Base-by-base conservation (phyloP, 2,329 filamentous ascomycete species). In the Trichoderma brevicompactum region DNA sequence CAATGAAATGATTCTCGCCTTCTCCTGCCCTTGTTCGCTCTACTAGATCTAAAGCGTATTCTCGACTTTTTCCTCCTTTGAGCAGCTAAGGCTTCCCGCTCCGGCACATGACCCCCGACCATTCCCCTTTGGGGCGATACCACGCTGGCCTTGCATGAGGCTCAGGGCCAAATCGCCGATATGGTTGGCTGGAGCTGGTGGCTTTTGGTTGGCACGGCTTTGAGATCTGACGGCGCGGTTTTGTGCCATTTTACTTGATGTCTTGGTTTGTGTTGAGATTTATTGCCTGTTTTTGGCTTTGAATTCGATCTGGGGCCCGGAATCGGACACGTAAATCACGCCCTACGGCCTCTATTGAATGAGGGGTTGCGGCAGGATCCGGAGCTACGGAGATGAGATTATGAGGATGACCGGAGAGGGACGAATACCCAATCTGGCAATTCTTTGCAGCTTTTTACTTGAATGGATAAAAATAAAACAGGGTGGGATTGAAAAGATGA, bases 101-200 rank as follows among this genome's bases (percentile, higher is more conserved):
- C 38, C 62, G 53, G 53, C 62, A 65, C 44, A 59, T 59, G 53
- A 44, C 13, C 40, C 23, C 8, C 5, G 41, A 50, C 62, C 7
- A 65, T 34, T 19, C 62, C 62, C 6, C 2, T 19, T 65, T 15
- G 36, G 53, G 62, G 62, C 62, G 62, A 58, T 65, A 65, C 54
- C 44, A 19, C 23, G 54, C 62, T 43, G 40, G 8, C 13, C 36
- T 38, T 52, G 62, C 62, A 65, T 65, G 53, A 64, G 44, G 62
- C 53, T 65, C 62, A 48, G 38, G 55, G 53, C 43, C 43, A 28
- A 28, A 49, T 59, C 3, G 55, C 43, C 17, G 43, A n/a, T 6
- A n/a, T 28, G 5, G 55, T 10, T 48, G n/a, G 41, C 28, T 15
- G 15, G 7, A 17, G 34, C 3, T 48, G 49, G 17, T 36, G 61